These are phyloP conservation scores for Pleurotus platypus DNA, from an alignment of 768 basidiomycete genomes.

Conservation along the genomic window DNA sequence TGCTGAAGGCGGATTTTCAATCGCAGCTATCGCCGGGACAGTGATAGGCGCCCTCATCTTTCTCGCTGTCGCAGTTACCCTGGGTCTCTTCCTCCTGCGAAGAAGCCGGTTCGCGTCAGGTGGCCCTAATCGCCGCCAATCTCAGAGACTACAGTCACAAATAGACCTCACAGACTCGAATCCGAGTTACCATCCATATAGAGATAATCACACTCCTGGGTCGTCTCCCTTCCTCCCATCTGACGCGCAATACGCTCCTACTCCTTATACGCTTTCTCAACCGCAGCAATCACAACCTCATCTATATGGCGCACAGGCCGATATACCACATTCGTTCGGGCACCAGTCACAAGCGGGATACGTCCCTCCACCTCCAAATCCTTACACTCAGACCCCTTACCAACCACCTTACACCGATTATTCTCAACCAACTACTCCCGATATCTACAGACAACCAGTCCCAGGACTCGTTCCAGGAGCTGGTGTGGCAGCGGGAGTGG, in stretches of 20 bases:
- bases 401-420: slow-evolving; percentile 11
- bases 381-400: not conserved
- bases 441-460: not conserved
- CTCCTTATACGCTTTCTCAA: slow-evolving; percentile 1
- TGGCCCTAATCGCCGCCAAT: slow-evolving; percentile 17
- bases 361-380: not conserved
- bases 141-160: slow-evolving; percentile 29
- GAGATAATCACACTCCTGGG: slow-evolving; percentile 8
- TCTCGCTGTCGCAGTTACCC: slow-evolving; percentile 44
- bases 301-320: not conserved
- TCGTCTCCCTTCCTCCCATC: slow-evolving; percentile 28
- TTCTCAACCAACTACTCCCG: not conserved
- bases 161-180: slow-evolving; percentile 28
- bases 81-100: slow-evolving; percentile 50
- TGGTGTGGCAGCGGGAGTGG: not conserved
- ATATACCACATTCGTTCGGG: not conserved
- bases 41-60: slow-evolving; percentile 53
- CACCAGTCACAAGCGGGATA: not conserved
- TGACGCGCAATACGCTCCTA: slow-evolving; percentile 9
- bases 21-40: slow-evolving; percentile 47
- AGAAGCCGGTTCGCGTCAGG: slow-evolving; percentile 22
- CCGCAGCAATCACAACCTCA: not conserved
- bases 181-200: slow-evolving; percentile 25
- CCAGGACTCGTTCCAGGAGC: not conserved
- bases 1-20: slow-evolving; percentile 24